These are phyloP conservation scores for Quercus variabilis DNA, from an alignment of 306 rosid genomes.

Conservation along the genomic window DNA sequence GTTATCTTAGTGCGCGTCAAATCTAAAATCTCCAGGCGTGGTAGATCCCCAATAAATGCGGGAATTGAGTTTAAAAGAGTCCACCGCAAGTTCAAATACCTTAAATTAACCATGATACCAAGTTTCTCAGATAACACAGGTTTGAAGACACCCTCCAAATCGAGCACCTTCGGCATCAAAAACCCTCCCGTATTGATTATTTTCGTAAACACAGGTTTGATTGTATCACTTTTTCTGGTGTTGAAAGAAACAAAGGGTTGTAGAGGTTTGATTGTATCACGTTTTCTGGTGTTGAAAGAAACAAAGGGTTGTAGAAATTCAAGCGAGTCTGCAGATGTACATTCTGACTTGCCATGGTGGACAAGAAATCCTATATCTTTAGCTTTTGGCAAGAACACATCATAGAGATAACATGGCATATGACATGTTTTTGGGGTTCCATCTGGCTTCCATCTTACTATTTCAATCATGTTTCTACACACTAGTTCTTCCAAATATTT, in stretches of 20 bases:
- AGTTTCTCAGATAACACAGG: neutral
- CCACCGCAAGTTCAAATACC: constrained; percentile 10
- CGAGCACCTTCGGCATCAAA: constrained; percentile 11
- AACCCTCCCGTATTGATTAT: neutral
- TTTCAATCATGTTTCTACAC: too few species aligned
- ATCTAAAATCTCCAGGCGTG: neutral
- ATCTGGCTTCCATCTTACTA: neutral
- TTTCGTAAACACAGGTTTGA: neutral
- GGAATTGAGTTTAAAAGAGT: constrained; percentile 1
- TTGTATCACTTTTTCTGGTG: neutral
- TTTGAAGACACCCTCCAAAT: constrained; percentile 16
- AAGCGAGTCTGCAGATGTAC: neutral
- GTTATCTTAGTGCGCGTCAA: neutral
- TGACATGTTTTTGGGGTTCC: constrained; percentile 15
- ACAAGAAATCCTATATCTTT: neutral
- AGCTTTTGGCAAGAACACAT: neutral
- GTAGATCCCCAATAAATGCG: neutral
- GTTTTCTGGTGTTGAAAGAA: constrained; percentile 7
- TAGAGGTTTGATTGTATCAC: neutral
- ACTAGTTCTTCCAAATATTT: neutral
- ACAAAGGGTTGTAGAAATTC: neutral
- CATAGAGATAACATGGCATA: neutral
- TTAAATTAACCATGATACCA: neutral
- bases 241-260: constrained; percentile 6
- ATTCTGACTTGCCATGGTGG: neutral